phyloP scores from a whole-genome alignment of 2,329 filamentous ascomycete genomes.

The Penicillium italicum region DNA sequence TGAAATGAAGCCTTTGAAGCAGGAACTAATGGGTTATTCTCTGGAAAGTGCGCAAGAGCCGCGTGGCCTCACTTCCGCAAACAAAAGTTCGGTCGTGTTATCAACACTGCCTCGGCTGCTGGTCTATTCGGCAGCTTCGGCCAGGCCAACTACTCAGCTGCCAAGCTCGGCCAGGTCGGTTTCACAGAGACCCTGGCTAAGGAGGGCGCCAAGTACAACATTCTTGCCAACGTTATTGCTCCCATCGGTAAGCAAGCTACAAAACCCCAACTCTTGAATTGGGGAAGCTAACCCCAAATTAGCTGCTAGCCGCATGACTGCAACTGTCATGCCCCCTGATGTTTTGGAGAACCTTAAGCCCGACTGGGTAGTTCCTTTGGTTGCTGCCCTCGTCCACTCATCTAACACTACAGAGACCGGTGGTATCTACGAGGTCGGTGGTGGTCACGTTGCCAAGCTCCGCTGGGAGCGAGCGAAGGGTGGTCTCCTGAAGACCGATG shows the following conservation, averaged over 20 bases:
- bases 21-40: slow-evolving; percentile 16
- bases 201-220: slow-evolving; percentile 98
- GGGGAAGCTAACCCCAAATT: slow-evolving; percentile 9
- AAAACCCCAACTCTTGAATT: not conserved
- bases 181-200: slow-evolving; percentile 98
- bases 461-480: slow-evolving; percentile 93
- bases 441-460: slow-evolving; percentile 86
- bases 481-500: slow-evolving; percentile 83
- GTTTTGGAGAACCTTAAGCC: slow-evolving; percentile 80
- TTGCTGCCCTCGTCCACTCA: slow-evolving; percentile 82
- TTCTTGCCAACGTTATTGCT: slow-evolving; percentile 88
- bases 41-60: slow-evolving; percentile 68
- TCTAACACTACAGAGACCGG: slow-evolving; percentile 80
- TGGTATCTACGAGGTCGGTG: slow-evolving; percentile 88
- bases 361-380: slow-evolving; percentile 91
- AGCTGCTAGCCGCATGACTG: slow-evolving; percentile 92
- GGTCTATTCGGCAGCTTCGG: slow-evolving; percentile 95
- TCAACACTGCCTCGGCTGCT: slow-evolving; percentile 95
- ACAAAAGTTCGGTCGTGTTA: slow-evolving; percentile 95
- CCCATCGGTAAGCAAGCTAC: slow-evolving; percentile 58
- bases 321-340: slow-evolving; percentile 93
- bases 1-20: not conserved
- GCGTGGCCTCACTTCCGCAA: slow-evolving; percentile 98
- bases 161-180: slow-evolving; percentile 90
- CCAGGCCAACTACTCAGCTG: slow-evolving; percentile 94